Evolutionary conservation across 2,329 filamentous ascomycete genomes (phyloP), one percentile per base, ranked within the genome.

Genomic region (Fusarium continuum): DNA sequence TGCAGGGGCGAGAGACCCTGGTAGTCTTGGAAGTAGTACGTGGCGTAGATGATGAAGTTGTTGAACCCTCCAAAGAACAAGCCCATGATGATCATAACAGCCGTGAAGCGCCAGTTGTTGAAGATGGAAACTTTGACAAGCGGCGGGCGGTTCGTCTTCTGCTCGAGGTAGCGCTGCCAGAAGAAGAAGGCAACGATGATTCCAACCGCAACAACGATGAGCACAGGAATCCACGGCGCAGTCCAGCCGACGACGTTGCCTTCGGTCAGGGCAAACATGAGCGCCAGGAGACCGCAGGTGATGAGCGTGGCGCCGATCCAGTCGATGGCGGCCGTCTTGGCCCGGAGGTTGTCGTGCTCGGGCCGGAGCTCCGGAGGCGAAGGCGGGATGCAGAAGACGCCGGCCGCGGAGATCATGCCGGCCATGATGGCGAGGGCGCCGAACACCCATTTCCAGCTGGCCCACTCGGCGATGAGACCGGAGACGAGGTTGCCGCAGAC

Each of bases 1-100:
- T 90, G 83, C n/a, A 91, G 77, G 1, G 87, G 79, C 1, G 80
- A 81, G 2, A 87, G 79, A 1, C 82, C 84, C 66, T 88, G 87
- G 71, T 84, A 91, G 62, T 88, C 83, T 73, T 91, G 89, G 74
- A 85, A 91, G 74, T 85, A 90, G 74, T 88, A 91, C 5, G 89
- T 91, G 2, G 87, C 83, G 67, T 84, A 90, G 58, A 91, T 79
- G 32, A 90, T 76, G 65, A 83, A 90, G 72, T 88, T 88, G 75
- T 89, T 90, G 76, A 91, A 91, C 3, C 82, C 79, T 16, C 84
- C 82, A 68, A 88, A 91, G 76, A 90, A 91, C 2, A 91, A 73
- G 1, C 80, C 80, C 83, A 90, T 89, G 65, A 89, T 85, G 26
- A 83, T 70, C 78, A 91, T 86, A 14, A 86, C 87, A 7, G 86